Evolutionary conservation across 1,284 basidiomycete genomes (phyloP).

Genomic region (Cryptococcus amylolentus): DNA sequence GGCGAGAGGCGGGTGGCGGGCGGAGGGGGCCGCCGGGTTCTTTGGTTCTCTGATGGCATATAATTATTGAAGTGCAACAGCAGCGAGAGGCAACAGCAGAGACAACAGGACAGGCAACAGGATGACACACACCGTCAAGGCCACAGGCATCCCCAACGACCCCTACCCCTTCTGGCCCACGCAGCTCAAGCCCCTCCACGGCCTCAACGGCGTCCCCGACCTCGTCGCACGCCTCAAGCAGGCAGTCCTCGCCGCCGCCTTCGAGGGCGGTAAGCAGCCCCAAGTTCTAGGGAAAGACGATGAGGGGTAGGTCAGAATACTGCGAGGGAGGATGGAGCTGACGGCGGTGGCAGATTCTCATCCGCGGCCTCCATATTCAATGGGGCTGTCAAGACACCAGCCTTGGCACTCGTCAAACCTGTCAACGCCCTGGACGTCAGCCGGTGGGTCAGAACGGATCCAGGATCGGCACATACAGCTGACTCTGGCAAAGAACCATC

Average conservation of each 20-base stretch:
- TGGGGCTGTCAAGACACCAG: slow-evolving; percentile 62
- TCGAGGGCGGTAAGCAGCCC: slow-evolving; percentile 1
- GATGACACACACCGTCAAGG: too few relatives aligned
- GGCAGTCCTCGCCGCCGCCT: slow-evolving; percentile 2
- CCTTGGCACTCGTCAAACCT: slow-evolving; percentile 64
- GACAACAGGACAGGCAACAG: too few relatives aligned
- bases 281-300: slow-evolving; percentile 21
- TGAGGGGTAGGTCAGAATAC: slow-evolving; percentile 14
- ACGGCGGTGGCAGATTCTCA: slow-evolving; percentile 55
- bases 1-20: too few relatives aligned
- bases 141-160: slow-evolving; percentile 3
- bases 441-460: slow-evolving; percentile 53
- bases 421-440: slow-evolving; percentile 70
- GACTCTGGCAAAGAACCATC: slow-evolving; percentile 55
- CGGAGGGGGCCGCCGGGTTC: too few relatives aligned
- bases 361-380: slow-evolving; percentile 69
- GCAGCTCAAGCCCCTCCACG: background rate
- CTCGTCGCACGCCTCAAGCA: slow-evolving; percentile 9
- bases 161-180: slow-evolving; percentile 19
- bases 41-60: too few relatives aligned
- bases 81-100: too few relatives aligned
- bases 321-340: background rate
- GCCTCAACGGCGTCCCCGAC: background rate
- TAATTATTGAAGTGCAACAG: too few relatives aligned
- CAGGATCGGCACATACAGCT: background rate